phyloP scores from a whole-genome alignment of 2,329 filamentous ascomycete genomes.

The Fonsecaea pedrosoi region DNA sequence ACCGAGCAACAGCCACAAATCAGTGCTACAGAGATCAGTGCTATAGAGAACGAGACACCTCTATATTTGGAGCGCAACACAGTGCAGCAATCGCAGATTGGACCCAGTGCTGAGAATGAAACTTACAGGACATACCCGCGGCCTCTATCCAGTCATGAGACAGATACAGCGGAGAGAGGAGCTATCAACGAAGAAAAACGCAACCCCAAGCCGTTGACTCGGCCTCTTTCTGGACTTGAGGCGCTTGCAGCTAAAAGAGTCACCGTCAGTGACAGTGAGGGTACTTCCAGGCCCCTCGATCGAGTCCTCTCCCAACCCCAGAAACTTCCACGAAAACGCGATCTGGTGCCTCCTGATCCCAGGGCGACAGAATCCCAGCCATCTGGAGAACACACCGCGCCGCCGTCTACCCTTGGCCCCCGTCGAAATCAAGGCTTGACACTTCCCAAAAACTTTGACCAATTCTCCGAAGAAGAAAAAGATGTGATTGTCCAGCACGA shows the following conservation, averaged over 20 bases:
- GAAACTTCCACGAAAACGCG: not conserved
- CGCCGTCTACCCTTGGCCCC: not conserved
- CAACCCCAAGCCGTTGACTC: not conserved
- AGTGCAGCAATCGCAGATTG: too few species aligned
- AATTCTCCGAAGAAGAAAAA: constrained; percentile 24
- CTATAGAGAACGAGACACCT: not conserved
- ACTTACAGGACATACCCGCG: not conserved
- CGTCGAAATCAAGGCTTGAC: constrained; percentile 12
- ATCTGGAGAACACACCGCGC: not conserved
- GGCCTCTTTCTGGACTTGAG: constrained; percentile 5
- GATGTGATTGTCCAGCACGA: constrained; percentile 30
- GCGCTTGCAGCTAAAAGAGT: constrained; percentile 20
- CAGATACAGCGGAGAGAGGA: not conserved
- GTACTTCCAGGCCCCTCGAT: not conserved
- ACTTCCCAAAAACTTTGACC: constrained; percentile 25
- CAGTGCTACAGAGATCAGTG: not conserved
- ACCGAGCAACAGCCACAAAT: not conserved
- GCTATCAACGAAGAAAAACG: not conserved
- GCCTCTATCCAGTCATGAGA: constrained; percentile 5
- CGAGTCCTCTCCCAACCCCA: not conserved
- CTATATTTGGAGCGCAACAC: too few species aligned
- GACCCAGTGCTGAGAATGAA: not conserved
- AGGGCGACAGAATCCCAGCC: not conserved
- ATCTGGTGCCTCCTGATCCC: not conserved
- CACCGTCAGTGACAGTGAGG: not conserved